A percentile compares a stretch with the other conserved stretches of the same genome.
Conservation (phyloP, 352 stramenopile species). For the Pythium rhizo-oryzae region DNA sequence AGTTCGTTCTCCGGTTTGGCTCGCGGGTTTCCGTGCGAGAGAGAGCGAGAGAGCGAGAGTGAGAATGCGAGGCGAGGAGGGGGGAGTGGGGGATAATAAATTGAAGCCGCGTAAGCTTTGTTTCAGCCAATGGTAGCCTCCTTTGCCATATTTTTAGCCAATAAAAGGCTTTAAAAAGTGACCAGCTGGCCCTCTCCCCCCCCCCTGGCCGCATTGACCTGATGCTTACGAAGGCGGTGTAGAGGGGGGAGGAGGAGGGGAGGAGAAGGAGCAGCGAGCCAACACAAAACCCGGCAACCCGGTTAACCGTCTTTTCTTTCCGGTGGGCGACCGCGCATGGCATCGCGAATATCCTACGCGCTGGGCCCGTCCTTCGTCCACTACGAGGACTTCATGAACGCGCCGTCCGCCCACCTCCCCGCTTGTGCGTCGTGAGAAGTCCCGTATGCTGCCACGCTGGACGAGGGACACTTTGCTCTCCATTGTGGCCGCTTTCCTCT, state of each 20-base stretch:
- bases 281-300: constrained; percentile 3
- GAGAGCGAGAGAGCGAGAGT: constrained; percentile 26
- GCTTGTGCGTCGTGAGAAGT: too few relatives aligned
- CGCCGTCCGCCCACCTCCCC: too few relatives aligned
- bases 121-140: constrained; percentile 21
- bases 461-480: too few relatives aligned
- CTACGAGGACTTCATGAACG: not conserved
- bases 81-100: constrained; percentile 19
- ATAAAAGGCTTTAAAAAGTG: constrained; percentile 2
- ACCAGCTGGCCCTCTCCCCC: constrained; percentile 11
- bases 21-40: constrained; percentile 8
- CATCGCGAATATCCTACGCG: too few relatives aligned
- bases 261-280: not conserved
- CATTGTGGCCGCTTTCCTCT: not conserved
- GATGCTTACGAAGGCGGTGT: constrained; percentile 15
- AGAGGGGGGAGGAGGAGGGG: constrained; percentile 1
- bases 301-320: not conserved
- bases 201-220: constrained; percentile 11
- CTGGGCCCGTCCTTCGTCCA: not conserved
- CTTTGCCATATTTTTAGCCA: constrained; percentile 2
- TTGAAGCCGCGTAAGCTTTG: constrained; percentile 18
- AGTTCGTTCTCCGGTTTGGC: constrained; percentile 14
- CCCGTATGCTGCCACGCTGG: too few relatives aligned
- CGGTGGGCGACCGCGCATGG: not conserved
- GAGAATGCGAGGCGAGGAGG: constrained; percentile 22